Percentiles rank a stretch among this genome's conserved stretches.
These are phyloP conservation scores for Xylaria sp. DNA, from an alignment of 2,329 filamentous ascomycete genomes.

Conservation along the genomic window DNA sequence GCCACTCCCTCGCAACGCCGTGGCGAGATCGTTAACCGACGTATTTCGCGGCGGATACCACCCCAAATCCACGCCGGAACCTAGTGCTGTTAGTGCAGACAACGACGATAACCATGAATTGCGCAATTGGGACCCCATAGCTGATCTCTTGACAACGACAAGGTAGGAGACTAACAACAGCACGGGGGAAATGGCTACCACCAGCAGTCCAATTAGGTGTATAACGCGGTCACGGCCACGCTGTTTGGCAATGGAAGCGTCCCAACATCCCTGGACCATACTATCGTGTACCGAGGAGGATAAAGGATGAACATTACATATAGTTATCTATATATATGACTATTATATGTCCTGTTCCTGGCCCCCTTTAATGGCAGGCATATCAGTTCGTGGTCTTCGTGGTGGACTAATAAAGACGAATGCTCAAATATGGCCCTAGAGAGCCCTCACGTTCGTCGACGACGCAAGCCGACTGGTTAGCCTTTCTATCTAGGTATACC, in stretches of 20 bases:
- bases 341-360: not conserved
- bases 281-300: not conserved
- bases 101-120: not conserved
- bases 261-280: not conserved
- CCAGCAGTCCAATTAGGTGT: not conserved
- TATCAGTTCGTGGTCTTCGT: not conserved
- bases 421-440: not conserved
- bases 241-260: not conserved
- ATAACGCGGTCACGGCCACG: not conserved
- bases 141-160: not conserved
- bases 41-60: slow-evolving; percentile 69
- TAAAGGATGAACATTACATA: not conserved
- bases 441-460: slow-evolving; percentile 20
- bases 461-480: slow-evolving; percentile 26
- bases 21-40: slow-evolving; percentile 69
- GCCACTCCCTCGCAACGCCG: slow-evolving; percentile 65
- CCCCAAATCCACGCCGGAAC: slow-evolving; percentile 51
- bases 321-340: not conserved
- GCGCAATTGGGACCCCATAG: not conserved
- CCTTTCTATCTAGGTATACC: not conserved
- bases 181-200: not conserved
- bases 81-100: not conserved
- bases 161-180: not conserved
- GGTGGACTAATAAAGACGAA: not conserved
- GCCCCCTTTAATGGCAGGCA: not conserved